These are phyloP conservation scores for Suillus americanus DNA, from an alignment of 768 basidiomycete species.

Conservation along the genomic window DNA sequence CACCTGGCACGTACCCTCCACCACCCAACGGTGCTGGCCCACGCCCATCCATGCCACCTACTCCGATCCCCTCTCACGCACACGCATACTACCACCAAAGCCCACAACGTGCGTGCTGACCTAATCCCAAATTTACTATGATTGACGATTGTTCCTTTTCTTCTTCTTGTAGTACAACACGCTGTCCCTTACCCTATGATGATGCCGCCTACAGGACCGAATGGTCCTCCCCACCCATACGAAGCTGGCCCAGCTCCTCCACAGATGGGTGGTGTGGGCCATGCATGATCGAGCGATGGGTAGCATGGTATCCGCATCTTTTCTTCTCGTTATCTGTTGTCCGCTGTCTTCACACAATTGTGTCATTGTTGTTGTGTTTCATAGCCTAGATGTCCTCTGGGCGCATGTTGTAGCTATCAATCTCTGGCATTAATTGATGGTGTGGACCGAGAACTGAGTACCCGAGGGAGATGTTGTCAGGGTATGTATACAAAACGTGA, in stretches of 20 bases:
- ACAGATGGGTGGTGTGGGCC: slow-evolving; percentile 70
- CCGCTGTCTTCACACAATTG: neutral
- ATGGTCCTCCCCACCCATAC: slow-evolving; percentile 69
- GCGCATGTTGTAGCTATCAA: slow-evolving; percentile 3
- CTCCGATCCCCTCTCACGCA: slow-evolving; percentile 83
- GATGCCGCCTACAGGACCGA: slow-evolving; percentile 70
- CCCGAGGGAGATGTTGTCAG: neutral
- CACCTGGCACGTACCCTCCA: slow-evolving; percentile 73
- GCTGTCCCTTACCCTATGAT: slow-evolving; percentile 91
- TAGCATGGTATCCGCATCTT: slow-evolving; percentile 2
- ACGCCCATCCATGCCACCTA: slow-evolving; percentile 89
- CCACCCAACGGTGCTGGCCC: slow-evolving; percentile 78
- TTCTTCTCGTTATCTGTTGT: slow-evolving; percentile 5
- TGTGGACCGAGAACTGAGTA: neutral
- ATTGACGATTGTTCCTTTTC: slow-evolving; percentile 16
- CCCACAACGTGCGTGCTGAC: slow-evolving; percentile 66
- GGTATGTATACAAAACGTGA: neutral
- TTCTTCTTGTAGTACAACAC: slow-evolving; percentile 62
- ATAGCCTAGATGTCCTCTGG: neutral
- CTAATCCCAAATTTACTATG: slow-evolving; percentile 25
- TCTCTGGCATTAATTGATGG: slow-evolving; percentile 3
- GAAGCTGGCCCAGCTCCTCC: slow-evolving; percentile 70
- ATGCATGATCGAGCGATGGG: slow-evolving; percentile 43
- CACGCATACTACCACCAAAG: slow-evolving; percentile 90
- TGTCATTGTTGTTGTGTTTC: slow-evolving; percentile 8